Evolutionary conservation across 169 alveolate genomes (phyloP).

Genomic region (Plasmodium inui): DNA sequence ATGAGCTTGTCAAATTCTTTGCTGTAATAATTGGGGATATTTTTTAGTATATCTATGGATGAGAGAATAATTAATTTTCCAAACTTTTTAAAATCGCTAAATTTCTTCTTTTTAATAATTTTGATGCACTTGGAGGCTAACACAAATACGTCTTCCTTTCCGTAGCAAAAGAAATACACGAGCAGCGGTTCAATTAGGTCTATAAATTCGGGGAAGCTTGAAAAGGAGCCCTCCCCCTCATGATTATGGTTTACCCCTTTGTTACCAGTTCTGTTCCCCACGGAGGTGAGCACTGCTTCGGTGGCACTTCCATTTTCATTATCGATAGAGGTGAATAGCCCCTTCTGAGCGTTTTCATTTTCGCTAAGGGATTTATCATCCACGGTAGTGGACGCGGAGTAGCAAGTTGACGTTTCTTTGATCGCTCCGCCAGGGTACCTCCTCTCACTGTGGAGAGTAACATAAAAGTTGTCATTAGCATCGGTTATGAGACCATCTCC

Average conservation of each 20-base stretch:
- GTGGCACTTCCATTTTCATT: not conserved
- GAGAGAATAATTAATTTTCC: constrained; percentile 66
- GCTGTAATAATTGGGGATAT: constrained; percentile 74
- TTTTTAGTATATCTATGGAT: constrained; percentile 62
- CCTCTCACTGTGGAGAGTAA: not conserved
- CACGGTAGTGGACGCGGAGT: not conserved
- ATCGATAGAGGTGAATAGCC: not conserved
- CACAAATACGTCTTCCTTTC: constrained; percentile 69
- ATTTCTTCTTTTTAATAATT: constrained; percentile 46
- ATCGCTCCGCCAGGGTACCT: not conserved
- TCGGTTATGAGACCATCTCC: not conserved
- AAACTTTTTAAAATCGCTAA: constrained; percentile 44
- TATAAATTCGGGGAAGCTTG: constrained; percentile 26
- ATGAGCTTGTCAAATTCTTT: constrained; percentile 68
- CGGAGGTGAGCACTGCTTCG: not conserved
- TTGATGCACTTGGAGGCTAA: constrained; percentile 63
- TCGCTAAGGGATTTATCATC: not conserved
- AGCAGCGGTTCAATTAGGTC: constrained; percentile 59
- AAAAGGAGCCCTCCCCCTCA: not conserved
- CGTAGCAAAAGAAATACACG: constrained; percentile 72
- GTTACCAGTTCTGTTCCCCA: not conserved
- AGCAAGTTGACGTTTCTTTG: not conserved
- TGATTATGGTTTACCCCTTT: not conserved
- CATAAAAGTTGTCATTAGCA: not conserved
- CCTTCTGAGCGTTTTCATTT: not conserved